phyloP scores from a whole-genome alignment of 2,329 filamentous ascomycete species.

The Xylariales sp. region DNA sequence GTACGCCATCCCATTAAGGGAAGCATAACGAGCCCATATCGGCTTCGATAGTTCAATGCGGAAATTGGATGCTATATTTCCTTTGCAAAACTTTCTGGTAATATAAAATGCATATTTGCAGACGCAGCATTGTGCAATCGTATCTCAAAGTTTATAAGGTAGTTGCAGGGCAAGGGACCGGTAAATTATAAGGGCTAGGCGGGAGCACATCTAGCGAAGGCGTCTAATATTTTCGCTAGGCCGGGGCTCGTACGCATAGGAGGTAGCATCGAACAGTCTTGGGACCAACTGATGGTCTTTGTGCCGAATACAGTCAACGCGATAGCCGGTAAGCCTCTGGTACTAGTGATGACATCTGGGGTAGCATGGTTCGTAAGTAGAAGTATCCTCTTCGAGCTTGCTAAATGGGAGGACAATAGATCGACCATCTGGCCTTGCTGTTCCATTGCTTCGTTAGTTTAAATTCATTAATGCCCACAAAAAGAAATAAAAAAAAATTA shows the following conservation, averaged over 20 bases:
- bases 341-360: neutral
- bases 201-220: conserved; percentile 10
- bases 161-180: too few species aligned
- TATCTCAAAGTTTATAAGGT: too few species aligned
- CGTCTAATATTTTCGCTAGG: conserved; percentile 9
- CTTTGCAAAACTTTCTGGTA: too few species aligned
- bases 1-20: conserved; percentile 10
- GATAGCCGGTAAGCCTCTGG: conserved; percentile 4
- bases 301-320: neutral
- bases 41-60: neutral
- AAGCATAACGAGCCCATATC: conserved; percentile 25
- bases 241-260: conserved; percentile 15
- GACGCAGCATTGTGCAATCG: too few species aligned
- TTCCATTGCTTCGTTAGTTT: conserved; percentile 15
- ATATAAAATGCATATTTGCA: too few species aligned
- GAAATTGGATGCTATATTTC: too few species aligned
- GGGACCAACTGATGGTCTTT: neutral
- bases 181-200: too few species aligned
- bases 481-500: neutral
- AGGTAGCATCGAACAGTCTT: conserved; percentile 11
- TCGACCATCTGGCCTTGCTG: conserved; percentile 8
- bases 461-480: neutral
- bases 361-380: conserved; percentile 10
- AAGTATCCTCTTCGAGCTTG: conserved; percentile 8
- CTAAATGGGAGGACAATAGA: conserved; percentile 2